These are phyloP conservation scores for Epichloe sibirici DNA, from an alignment of 2,329 filamentous ascomycete species.

Conservation along the genomic window DNA sequence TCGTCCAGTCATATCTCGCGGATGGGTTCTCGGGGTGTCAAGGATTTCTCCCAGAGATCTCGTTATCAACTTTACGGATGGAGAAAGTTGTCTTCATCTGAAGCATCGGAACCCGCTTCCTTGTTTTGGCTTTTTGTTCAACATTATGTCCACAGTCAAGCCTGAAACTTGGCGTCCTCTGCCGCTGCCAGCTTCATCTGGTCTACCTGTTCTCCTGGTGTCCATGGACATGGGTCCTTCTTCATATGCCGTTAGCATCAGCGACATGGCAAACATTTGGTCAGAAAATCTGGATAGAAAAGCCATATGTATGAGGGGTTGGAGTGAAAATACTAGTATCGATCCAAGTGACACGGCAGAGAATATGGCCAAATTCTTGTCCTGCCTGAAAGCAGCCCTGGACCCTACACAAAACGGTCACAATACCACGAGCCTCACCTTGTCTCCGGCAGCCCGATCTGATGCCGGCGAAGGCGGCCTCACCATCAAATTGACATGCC, in stretches of 20 bases:
- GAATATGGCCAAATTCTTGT: constrained; percentile 56
- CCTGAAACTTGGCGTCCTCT: constrained; percentile 31
- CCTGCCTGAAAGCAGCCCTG: constrained; percentile 44
- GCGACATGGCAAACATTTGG: constrained; percentile 67
- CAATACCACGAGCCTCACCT: constrained; percentile 30
- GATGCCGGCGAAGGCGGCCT: constrained; percentile 30
- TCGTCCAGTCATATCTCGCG: constrained; percentile 1
- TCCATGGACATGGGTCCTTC: constrained; percentile 41
- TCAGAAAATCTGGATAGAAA: constrained; percentile 48
- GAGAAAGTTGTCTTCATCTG: neutral
- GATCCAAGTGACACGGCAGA: constrained; percentile 57
- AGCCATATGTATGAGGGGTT: constrained; percentile 50
- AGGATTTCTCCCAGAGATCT: neutral
- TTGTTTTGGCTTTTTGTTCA: neutral
- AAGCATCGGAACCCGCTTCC: neutral
- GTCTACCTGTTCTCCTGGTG: constrained; percentile 49
- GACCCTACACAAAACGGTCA: constrained; percentile 33
- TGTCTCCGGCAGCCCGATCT: constrained; percentile 23
- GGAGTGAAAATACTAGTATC: constrained; percentile 54
- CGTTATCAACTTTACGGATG: neutral
- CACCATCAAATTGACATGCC: constrained; percentile 42
- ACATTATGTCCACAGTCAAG: constrained; percentile 15
- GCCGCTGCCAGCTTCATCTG: constrained; percentile 17
- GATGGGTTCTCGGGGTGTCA: neutral
- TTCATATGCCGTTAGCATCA: constrained; percentile 54